phyloP scores from a whole-genome alignment of 1,284 basidiomycete genomes.

The Apiotrichum siamense region DNA sequence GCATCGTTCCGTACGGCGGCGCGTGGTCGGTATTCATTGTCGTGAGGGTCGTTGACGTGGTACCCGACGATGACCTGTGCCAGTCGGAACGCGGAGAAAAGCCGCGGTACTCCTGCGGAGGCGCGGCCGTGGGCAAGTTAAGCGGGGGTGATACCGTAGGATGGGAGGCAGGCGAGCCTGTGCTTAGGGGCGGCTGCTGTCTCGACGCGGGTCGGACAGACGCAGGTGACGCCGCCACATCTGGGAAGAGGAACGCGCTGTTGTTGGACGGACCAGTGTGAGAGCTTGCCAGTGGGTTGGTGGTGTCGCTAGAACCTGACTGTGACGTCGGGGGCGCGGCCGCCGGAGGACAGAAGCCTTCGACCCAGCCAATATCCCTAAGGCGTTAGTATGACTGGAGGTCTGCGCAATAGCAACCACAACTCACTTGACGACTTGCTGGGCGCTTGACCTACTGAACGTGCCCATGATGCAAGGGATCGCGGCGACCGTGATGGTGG shows the following conservation, averaged over 20 bases:
- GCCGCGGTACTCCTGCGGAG: background rate
- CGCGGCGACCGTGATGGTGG: constrained; percentile 59
- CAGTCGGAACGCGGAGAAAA: constrained; percentile 1
- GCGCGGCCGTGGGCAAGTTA: background rate
- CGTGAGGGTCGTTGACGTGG: constrained; percentile 16
- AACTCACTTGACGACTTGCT: constrained; percentile 40
- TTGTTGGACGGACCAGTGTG: too few species aligned
- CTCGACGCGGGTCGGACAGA: background rate
- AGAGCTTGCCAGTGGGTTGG: too few species aligned
- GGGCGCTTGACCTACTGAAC: constrained; percentile 28
- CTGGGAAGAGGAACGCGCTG: background rate
- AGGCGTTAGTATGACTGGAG: background rate
- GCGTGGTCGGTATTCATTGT: constrained; percentile 19
- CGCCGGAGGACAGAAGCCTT: constrained; percentile 31
- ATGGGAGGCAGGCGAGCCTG: too few species aligned
- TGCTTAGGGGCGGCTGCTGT: background rate
- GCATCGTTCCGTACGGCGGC: constrained; percentile 12
- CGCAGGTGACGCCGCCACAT: background rate
- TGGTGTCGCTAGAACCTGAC: too few species aligned
- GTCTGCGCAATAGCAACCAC: background rate
- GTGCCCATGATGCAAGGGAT: constrained; percentile 50
- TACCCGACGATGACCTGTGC: constrained; percentile 28
- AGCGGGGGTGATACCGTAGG: too few species aligned
- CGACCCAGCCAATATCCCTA: constrained; percentile 42
- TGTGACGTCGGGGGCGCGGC: background rate